A percentile compares a stretch with the other conserved stretches of the same genome.
Conservation (phyloP, 345 rosid genomes). For the Eucalyptus dawsonii region DNA sequence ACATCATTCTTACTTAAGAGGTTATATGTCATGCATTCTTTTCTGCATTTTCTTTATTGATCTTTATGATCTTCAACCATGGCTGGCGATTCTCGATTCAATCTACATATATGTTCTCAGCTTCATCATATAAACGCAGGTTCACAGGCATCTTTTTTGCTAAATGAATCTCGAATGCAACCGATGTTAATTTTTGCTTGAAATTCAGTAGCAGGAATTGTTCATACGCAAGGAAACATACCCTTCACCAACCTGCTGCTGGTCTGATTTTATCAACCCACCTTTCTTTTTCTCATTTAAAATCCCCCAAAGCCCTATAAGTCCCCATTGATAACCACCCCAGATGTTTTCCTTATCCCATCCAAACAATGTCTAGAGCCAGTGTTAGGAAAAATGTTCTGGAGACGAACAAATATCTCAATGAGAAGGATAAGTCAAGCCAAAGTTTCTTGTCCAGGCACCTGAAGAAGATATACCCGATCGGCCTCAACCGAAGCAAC, state of each 20-base stretch:
- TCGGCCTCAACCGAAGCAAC: slow-evolving; percentile 56
- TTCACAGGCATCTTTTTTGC: neutral
- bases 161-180: neutral
- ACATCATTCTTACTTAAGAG: neutral
- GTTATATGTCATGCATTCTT: neutral
- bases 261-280: neutral
- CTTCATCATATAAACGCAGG: neutral
- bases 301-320: neutral
- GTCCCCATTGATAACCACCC: neutral
- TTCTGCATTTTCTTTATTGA: neutral
- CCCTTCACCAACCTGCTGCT: slow-evolving; percentile 47
- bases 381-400: slow-evolving; percentile 14
- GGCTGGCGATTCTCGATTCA: neutral
- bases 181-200: slow-evolving; percentile 7
- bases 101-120: neutral
- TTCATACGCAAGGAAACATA: slow-evolving; percentile 26
- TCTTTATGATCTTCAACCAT: neutral
- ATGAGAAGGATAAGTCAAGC: slow-evolving; percentile 13
- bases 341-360: neutral
- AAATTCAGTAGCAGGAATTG: slow-evolving; percentile 5
- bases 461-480: slow-evolving; percentile 76
- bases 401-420: slow-evolving; percentile 10
- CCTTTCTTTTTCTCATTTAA: neutral
- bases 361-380: slow-evolving; percentile 19
- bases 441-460: slow-evolving; percentile 48